Base-by-base conservation (phyloP, 1,284 basidiomycete genomes). In the Laetiporus sulphureus region DNA sequence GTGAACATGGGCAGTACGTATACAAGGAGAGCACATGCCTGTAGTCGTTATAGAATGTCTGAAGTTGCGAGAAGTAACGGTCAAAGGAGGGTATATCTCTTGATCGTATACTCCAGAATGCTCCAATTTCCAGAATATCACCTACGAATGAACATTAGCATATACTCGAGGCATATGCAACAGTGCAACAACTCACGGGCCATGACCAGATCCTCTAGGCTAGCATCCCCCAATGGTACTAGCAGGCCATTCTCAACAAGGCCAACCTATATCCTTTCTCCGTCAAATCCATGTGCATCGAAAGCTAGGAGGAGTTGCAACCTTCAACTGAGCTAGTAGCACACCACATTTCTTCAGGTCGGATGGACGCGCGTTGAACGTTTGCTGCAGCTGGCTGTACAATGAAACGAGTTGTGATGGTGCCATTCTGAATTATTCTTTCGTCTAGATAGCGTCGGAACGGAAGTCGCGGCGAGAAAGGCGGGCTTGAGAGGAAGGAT, bases 71-170 rank as follows among this genome's bases (percentile, higher is more conserved):
- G 63, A 95, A 92, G 65, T 97, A 99, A 49, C 94, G 81, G 61
- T 95, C 91, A 60, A 99, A 99, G 0, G 89, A 85, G 32, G 90
- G 82, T 11, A 96, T 80, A 62, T 97, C 91, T 59, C 81, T 78
- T 49, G 82, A 77, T 32, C 91, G 77, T 59, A 99, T 86, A 47
- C 93, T 92, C 70, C 87, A 87, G 67, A 96, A 88, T 13, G 94
- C 91, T 35, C 93, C 95, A 53, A 97, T 84, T 70, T 98, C 95
- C 43, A 99, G 81, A 40, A 97, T 89, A 49, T 96, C 91, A 49
- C 95, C 88, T 89, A 67, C 32, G 15, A 13, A 8, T 25, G 29
- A 42, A 19, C n/a, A 41, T 32, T 16, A n/a, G 24, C 20, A 11
- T 29, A 19, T n/a, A 27, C 19, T 13, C 29, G 16, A 23, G 18